phyloP scores from a whole-genome alignment of 208 protist genomes.

The Angomonas desouzai region DNA sequence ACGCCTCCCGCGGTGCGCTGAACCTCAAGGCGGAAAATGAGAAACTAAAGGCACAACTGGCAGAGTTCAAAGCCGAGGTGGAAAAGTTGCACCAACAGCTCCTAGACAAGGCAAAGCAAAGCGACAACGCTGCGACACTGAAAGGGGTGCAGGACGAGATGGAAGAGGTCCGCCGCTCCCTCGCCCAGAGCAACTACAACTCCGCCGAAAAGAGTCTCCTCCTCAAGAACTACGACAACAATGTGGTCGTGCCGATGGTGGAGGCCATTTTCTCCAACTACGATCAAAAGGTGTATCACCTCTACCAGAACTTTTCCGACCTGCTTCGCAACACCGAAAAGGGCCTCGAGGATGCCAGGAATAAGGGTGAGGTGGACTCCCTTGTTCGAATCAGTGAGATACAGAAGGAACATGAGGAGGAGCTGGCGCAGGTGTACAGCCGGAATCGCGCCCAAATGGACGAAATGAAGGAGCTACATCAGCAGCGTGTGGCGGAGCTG shows the following conservation, averaged over 20 bases:
- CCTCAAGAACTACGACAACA: constrained; percentile 18
- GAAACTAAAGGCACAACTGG: constrained; percentile 34
- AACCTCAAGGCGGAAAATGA: constrained; percentile 23
- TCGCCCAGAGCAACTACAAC: not conserved
- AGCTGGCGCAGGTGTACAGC: constrained; percentile 16
- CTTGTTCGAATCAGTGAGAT: constrained; percentile 33
- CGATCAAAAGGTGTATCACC: constrained; percentile 19
- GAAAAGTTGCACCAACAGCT: constrained; percentile 17
- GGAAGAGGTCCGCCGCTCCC: not conserved
- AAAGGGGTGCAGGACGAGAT: constrained; percentile 8
- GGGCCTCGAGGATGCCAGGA: constrained; percentile 19
- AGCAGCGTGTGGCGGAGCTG: constrained; percentile 7
- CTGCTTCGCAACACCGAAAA: constrained; percentile 18
- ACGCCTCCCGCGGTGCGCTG: constrained; percentile 24
- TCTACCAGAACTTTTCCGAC: constrained; percentile 16
- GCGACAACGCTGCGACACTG: constrained; percentile 29
- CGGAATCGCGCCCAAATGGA: constrained; percentile 21
- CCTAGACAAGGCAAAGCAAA: constrained; percentile 28
- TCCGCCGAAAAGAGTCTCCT: not conserved
- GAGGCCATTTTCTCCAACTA: constrained; percentile 27
- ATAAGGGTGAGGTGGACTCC: constrained; percentile 17
- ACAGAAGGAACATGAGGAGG: constrained; percentile 33
- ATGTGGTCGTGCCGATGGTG: constrained; percentile 16
- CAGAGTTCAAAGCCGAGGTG: constrained; percentile 36
- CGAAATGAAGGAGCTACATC: constrained; percentile 9